A percentile compares a stretch with the other conserved stretches of the same genome.
phyloP scores from a whole-genome alignment of 345 rosid genomes.

The Eucalyptus sideroxylon region DNA sequence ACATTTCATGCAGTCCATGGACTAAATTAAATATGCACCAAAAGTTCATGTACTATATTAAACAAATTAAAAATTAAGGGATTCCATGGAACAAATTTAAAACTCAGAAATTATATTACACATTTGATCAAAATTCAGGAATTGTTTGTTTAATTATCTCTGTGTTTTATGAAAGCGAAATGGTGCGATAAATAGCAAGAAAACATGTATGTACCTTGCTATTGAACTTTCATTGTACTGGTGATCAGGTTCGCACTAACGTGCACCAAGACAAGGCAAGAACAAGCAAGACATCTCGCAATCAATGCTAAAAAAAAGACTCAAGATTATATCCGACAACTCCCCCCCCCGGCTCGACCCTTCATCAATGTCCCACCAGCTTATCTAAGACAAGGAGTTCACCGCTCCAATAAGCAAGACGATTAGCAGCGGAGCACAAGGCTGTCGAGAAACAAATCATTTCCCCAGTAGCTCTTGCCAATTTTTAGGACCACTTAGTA shows the following conservation, averaged over 20 bases:
- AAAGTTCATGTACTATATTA: too few species aligned
- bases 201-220: background rate
- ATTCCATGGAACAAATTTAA: too few species aligned
- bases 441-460: background rate
- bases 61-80: background rate
- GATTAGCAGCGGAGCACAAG: background rate
- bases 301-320: background rate
- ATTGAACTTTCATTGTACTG: background rate
- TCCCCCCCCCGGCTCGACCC: background rate
- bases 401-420: background rate
- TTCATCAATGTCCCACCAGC: background rate
- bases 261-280: background rate
- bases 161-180: background rate
- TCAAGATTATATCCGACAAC: background rate
- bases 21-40: background rate
- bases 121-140: background rate
- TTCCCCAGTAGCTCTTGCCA: background rate
- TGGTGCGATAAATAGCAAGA: background rate
- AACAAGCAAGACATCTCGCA: background rate
- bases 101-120: too few species aligned
- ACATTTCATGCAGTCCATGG: fast-evolving
- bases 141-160: background rate
- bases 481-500: background rate
- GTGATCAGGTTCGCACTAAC: background rate
- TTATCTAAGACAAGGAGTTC: background rate